These are phyloP conservation scores for Colletotrichum sp. DNA, from an alignment of 2,329 filamentous ascomycete genomes.

Conservation along the genomic window DNA sequence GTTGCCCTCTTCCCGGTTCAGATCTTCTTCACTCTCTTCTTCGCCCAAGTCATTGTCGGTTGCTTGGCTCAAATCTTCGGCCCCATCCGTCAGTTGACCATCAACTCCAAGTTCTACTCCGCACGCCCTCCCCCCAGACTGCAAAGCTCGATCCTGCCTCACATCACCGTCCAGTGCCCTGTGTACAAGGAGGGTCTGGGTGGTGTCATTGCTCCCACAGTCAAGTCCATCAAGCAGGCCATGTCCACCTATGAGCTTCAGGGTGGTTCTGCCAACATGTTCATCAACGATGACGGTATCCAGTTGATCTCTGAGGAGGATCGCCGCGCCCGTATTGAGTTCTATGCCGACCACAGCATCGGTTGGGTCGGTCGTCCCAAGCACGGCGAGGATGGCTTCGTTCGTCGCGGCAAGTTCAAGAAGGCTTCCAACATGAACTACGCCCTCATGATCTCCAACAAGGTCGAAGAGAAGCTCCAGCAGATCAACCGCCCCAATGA, in stretches of 20 bases:
- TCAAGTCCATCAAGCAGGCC: conserved; percentile 78
- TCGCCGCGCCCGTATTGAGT: conserved; percentile 67
- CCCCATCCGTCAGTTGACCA: conserved; percentile 73
- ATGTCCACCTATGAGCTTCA: conserved; percentile 80
- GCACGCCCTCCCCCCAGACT: conserved; percentile 71
- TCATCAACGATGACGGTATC: conserved; percentile 78
- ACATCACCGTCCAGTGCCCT: conserved; percentile 84
- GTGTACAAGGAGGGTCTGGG: conserved; percentile 86
- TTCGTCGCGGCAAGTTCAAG: conserved; percentile 70
- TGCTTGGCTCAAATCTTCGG: conserved; percentile 79
- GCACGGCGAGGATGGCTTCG: conserved; percentile 67
- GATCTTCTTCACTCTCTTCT: conserved; percentile 84
- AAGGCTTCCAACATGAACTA: conserved; percentile 80
- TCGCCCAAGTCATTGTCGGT: conserved; percentile 78
- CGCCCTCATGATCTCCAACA: conserved; percentile 70
- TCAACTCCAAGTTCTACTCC: conserved; percentile 85
- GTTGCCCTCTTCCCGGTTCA: conserved; percentile 72
- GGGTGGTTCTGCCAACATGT: conserved; percentile 79
- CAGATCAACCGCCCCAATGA: conserved; percentile 59
- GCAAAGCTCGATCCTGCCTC: conserved; percentile 63
- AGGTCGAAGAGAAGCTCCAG: conserved; percentile 72
- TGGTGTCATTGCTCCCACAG: conserved; percentile 77
- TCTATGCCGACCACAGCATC: conserved; percentile 72
- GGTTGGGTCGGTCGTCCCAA: conserved; percentile 72
- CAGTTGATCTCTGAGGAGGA: conserved; percentile 70